Conservation (phyloP, 2,329 filamentous ascomycete genomes). For the Fusarium sp. region DNA sequence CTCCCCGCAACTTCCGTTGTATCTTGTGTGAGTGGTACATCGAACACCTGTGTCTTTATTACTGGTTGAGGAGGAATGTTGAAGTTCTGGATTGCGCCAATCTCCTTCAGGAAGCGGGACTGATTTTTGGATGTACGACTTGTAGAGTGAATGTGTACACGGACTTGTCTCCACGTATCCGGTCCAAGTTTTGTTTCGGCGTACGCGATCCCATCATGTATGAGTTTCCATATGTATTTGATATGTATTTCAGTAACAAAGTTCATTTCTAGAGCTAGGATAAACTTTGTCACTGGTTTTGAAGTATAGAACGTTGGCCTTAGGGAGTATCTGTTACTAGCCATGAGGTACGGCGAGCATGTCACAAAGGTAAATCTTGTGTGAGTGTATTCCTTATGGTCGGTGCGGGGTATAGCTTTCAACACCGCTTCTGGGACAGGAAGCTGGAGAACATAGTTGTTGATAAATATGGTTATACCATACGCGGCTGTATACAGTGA, state of each 20-base stretch:
- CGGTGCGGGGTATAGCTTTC: not conserved
- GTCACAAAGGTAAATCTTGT: slow-evolving; percentile 6
- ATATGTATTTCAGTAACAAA: rapidly evolving
- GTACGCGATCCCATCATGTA: not conserved
- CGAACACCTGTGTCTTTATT: rapidly evolving
- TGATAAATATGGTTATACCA: rapidly evolving
- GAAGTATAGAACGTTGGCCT: not conserved
- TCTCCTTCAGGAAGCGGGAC: not conserved
- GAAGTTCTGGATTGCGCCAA: not conserved
- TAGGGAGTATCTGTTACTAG: not conserved
- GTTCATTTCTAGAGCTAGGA: not conserved
- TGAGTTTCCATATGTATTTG: not conserved
- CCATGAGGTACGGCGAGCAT: not conserved
- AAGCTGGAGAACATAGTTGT: not conserved
- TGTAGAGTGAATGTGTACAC: not conserved
- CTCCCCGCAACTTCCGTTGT: rapidly evolving
- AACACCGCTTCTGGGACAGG: not conserved
- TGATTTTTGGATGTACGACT: rapidly evolving
- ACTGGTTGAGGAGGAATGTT: not conserved
- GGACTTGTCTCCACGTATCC: not conserved
- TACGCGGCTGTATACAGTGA: rapidly evolving
- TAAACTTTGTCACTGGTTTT: not conserved
- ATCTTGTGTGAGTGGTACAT: rapidly evolving
- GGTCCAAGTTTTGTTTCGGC: not conserved
- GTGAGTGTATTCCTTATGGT: not conserved